Evolutionary conservation across 495 filamentous ascomycete genomes (phyloP).

Genomic region (Penicillium pancosmium): DNA sequence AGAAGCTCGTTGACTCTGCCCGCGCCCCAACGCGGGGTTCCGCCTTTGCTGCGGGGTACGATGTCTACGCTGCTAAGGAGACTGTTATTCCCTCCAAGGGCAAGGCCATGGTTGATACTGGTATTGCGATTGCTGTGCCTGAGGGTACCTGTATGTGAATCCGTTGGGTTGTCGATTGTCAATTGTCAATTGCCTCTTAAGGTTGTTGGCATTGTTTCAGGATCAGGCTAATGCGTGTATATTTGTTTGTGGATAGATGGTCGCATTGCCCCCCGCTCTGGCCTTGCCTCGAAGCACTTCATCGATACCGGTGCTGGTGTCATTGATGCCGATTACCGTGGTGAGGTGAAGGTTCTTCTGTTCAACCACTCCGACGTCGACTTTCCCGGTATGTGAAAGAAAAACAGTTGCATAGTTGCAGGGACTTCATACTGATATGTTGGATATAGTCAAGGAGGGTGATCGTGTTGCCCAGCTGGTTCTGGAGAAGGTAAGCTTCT

Average conservation of each 20-base stretch:
- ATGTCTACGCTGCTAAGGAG: conserved; percentile 77
- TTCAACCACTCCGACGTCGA: conserved; percentile 89
- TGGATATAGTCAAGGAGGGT: conserved; percentile 67
- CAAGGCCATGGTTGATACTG: conserved; percentile 86
- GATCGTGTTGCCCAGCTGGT: conserved; percentile 93
- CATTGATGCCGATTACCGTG: conserved; percentile 96
- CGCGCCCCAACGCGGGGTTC: conserved; percentile 83
- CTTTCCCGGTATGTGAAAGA: conserved; percentile 54
- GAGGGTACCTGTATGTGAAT: conserved; percentile 73
- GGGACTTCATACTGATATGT: neutral
- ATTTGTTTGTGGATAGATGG: conserved; percentile 61
- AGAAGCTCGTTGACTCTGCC: conserved; percentile 77
- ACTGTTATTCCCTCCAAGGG: conserved; percentile 79
- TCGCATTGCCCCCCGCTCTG: conserved; percentile 87
- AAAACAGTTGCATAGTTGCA: no score
- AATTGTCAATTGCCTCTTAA: no score
- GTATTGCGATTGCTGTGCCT: conserved; percentile 85
- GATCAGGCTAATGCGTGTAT: conserved; percentile 10
- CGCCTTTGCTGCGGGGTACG: conserved; percentile 89
- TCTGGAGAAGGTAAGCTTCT: conserved; percentile 66
- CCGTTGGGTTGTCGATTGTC: no score
- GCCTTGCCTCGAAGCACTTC: conserved; percentile 88
- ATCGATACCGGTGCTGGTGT: conserved; percentile 95
- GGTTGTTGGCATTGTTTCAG: no score
- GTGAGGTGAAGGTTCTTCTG: conserved; percentile 88